These are phyloP conservation scores for Vaccinium vitisidaea DNA, from an alignment of 148 eudicot species.

Conservation along the genomic window DNA sequence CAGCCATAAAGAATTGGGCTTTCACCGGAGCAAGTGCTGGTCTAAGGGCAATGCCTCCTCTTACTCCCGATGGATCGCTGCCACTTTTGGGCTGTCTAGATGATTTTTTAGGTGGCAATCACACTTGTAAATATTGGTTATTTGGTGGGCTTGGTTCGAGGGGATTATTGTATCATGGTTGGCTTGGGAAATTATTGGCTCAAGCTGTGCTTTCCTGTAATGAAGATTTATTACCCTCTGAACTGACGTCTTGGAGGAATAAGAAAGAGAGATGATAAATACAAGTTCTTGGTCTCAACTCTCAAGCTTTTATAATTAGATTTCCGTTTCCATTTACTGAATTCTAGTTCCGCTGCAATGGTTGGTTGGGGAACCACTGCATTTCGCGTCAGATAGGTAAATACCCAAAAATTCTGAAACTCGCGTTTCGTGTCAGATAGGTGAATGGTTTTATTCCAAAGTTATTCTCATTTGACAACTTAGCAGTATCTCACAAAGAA, in stretches of 20 bases:
- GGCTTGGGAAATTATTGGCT: constrained; percentile 83
- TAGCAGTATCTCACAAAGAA: too few relatives aligned
- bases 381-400: neutral
- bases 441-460: too few relatives aligned
- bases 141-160: constrained; percentile 89
- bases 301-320: neutral
- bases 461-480: too few relatives aligned
- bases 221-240: constrained; percentile 64
- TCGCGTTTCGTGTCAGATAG: too few relatives aligned
- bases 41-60: constrained; percentile 91
- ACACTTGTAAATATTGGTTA: constrained; percentile 66
- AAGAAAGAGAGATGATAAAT: constrained; percentile 16
- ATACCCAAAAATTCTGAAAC: too few relatives aligned
- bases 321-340: neutral
- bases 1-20: constrained; percentile 62
- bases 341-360: neutral
- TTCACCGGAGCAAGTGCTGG: constrained; percentile 68
- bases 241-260: constrained; percentile 73
- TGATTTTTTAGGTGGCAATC: constrained; percentile 36
- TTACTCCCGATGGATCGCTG: constrained; percentile 75
- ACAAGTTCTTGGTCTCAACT: neutral
- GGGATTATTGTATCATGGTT: constrained; percentile 86
- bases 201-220: constrained; percentile 65
- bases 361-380: neutral
- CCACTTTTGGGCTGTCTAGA: constrained; percentile 81